phyloP scores from a whole-genome alignment of 345 rosid species.

The Streptanthus diversifolius region DNA sequence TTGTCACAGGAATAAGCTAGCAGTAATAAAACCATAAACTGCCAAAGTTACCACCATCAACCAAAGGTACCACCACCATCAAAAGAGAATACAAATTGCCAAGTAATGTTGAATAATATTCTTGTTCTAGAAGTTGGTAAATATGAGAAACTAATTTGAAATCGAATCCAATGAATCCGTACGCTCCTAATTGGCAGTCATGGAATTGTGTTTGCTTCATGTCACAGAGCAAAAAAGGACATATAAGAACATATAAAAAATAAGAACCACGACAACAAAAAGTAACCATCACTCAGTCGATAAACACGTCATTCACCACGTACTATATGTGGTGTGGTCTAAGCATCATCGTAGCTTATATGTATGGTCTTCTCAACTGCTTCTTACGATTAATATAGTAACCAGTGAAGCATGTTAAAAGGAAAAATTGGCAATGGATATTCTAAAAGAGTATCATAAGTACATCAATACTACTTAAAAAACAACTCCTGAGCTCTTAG shows the following conservation, averaged over 20 bases:
- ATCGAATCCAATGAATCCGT: constrained; percentile 17
- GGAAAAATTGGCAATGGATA: constrained; percentile 5
- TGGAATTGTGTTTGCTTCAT: not conserved
- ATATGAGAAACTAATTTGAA: constrained; percentile 2
- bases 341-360: constrained; percentile 2
- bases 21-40: not conserved
- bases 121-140: not conserved
- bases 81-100: constrained; percentile 3
- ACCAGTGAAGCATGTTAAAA: not conserved
- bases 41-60: constrained; percentile 2
- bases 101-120: not conserved
- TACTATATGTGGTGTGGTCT: not conserved
- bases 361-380: not conserved
- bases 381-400: constrained; percentile 10
- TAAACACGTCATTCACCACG: not conserved
- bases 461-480: constrained; percentile 9
- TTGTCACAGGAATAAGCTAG: not conserved
- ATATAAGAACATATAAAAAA: not conserved
- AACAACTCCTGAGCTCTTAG: constrained; percentile 19
- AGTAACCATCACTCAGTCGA: not conserved
- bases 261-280: not conserved
- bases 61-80: too few relatives aligned
- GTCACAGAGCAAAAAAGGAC: not conserved
- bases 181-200: constrained; percentile 3
- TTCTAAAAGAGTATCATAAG: constrained; percentile 14